A percentile compares a stretch with the other conserved stretches of the same genome.
These are phyloP conservation scores for Fusarium coicis DNA, from an alignment of 2,329 filamentous ascomycete species.

Conservation along the genomic window DNA sequence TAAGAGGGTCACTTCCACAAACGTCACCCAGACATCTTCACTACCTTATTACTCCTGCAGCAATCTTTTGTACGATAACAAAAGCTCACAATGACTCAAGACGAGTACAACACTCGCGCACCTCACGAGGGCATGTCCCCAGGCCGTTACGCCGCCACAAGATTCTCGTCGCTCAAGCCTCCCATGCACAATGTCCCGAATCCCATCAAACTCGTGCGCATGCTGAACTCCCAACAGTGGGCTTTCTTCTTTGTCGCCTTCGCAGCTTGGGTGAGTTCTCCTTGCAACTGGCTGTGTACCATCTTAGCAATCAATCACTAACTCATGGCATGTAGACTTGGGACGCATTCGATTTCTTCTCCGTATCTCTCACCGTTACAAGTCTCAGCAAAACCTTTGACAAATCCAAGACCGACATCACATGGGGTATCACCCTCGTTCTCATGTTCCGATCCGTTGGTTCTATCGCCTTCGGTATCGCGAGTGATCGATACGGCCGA, in stretches of 20 bases:
- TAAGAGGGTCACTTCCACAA: neutral
- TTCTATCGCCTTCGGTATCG: constrained; percentile 64
- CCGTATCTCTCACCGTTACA: constrained; percentile 68
- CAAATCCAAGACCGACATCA: constrained; percentile 66
- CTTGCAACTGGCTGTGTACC: fast-evolving
- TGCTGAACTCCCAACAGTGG: constrained; percentile 64
- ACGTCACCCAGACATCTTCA: neutral
- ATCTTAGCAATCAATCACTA: neutral
- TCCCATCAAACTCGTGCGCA: constrained; percentile 60
- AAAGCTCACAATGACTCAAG: constrained; percentile 34
- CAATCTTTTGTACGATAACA: neutral
- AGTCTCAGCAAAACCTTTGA: constrained; percentile 64
- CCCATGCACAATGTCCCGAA: constrained; percentile 66
- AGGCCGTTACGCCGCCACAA: constrained; percentile 60
- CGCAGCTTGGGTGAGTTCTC: constrained; percentile 62
- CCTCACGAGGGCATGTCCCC: constrained; percentile 62
- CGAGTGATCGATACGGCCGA: constrained; percentile 66
- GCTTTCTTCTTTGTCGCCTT: constrained; percentile 66
- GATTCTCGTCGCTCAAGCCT: constrained; percentile 66
- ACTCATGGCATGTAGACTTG: constrained; percentile 56
- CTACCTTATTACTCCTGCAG: neutral
- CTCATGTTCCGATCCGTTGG: constrained; percentile 70
- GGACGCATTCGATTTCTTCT: constrained; percentile 76
- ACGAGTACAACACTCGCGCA: constrained; percentile 50
- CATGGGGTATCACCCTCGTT: constrained; percentile 72